phyloP scores from a whole-genome alignment of 495 filamentous ascomycete genomes.

The Cercophora samala region DNA sequence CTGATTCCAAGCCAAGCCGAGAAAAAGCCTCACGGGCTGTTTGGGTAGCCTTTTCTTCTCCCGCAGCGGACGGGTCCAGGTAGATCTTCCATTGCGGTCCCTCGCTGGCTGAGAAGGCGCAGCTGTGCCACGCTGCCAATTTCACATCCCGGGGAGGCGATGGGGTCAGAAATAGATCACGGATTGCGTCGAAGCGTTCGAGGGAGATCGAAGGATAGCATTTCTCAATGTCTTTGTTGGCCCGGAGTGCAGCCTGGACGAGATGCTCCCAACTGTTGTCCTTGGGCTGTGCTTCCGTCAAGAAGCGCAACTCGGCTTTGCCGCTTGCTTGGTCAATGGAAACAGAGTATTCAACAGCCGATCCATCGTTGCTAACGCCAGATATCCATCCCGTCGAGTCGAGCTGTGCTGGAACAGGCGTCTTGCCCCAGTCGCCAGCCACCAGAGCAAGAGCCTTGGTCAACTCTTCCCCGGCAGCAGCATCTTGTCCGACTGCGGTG shows the following conservation, averaged over 20 bases:
- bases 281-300: slow-evolving; percentile 12
- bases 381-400: slow-evolving; percentile 3
- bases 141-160: background rate
- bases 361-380: slow-evolving; percentile 12
- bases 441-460: background rate
- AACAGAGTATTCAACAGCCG: slow-evolving; percentile 11
- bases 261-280: background rate
- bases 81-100: slow-evolving; percentile 26
- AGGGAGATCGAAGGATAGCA: slow-evolving; percentile 17
- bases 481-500: background rate
- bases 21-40: slow-evolving; percentile 16
- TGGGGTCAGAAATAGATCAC: slow-evolving; percentile 17
- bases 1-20: slow-evolving; percentile 13
- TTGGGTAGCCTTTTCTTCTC: background rate
- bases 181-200: slow-evolving; percentile 16
- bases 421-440: slow-evolving; percentile 4
- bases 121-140: slow-evolving; percentile 21
- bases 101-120: slow-evolving; percentile 11
- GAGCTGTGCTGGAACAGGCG: background rate
- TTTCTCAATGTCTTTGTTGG: slow-evolving; percentile 8
- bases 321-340: slow-evolving; percentile 8
- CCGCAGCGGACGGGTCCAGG: slow-evolving; percentile 15
- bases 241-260: slow-evolving; percentile 2
- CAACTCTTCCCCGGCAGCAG: background rate
- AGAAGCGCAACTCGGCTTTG: slow-evolving; percentile 12